phyloP scores from a whole-genome alignment of 169 alveolate species.

The Theileria annulata region DNA sequence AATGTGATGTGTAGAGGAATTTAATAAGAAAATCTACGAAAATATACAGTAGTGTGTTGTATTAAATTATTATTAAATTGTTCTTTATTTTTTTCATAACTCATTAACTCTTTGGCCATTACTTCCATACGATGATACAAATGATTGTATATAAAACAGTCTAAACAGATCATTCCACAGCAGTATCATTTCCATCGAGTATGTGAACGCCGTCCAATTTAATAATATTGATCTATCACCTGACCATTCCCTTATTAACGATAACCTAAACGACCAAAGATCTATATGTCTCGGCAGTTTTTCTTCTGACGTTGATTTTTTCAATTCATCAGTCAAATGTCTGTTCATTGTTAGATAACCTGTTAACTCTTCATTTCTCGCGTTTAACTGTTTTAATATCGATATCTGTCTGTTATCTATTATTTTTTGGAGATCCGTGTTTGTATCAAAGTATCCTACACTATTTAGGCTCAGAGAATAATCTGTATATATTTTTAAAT shows the following conservation, averaged over 20 bases:
- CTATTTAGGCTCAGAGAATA: slow-evolving; percentile 6
- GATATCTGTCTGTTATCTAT: slow-evolving; percentile 13
- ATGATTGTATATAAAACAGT: slow-evolving; percentile 26
- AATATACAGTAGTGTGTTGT: too few species aligned
- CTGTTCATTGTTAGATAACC: neutral
- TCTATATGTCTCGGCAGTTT: neutral
- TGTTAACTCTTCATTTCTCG: slow-evolving; percentile 10
- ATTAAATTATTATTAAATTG: too few species aligned
- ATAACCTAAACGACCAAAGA: slow-evolving; percentile 34
- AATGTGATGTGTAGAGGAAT: too few species aligned
- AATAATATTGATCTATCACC: slow-evolving; percentile 32
- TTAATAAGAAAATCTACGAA: too few species aligned
- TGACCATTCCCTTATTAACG: slow-evolving; percentile 24
- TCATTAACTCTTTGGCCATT: too few species aligned
- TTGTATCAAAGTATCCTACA: slow-evolving; percentile 11
- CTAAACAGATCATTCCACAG: slow-evolving; percentile 31
- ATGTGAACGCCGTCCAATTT: slow-evolving; percentile 34
- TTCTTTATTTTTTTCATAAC: too few species aligned
- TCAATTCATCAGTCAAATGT: neutral
- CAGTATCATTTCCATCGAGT: slow-evolving; percentile 25
- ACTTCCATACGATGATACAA: neutral
- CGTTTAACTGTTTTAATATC: neutral
- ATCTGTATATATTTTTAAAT: slow-evolving; percentile 4
- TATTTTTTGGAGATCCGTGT: slow-evolving; percentile 18
- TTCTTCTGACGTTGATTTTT: neutral